Evolutionary conservation across 306 rosid species (phyloP).

Genomic region (Alnus glutinosa): DNA sequence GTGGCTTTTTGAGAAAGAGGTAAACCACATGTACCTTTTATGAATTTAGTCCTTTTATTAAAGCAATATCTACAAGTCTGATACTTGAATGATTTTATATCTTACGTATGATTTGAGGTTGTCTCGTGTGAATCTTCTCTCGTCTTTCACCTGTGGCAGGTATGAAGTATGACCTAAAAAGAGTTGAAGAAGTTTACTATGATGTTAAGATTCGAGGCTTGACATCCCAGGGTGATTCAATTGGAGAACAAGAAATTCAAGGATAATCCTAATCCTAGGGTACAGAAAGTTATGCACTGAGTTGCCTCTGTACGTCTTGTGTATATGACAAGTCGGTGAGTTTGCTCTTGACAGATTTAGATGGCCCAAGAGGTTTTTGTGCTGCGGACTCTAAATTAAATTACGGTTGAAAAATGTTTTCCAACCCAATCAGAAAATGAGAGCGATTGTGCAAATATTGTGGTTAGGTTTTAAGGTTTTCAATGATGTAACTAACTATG

Average conservation of each 20-base stretch:
- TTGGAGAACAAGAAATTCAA: constrained; percentile 40
- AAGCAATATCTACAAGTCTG: neutral
- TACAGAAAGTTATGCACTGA: neutral
- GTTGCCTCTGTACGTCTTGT: no score
- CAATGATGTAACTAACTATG: no score
- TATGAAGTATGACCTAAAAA: constrained; percentile 89
- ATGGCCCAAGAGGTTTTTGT: neutral
- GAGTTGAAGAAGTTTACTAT: constrained; percentile 88
- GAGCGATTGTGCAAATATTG: no score
- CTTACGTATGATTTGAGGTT: neutral
- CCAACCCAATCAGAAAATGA: no score
- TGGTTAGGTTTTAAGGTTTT: no score
- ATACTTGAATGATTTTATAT: neutral
- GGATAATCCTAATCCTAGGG: constrained; percentile 34
- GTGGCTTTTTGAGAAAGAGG: no score
- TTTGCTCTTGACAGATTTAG: neutral
- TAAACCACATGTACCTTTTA: no score
- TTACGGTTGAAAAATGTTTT: neutral
- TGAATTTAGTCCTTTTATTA: neutral
- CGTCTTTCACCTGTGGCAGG: constrained; percentile 45
- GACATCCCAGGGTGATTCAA: constrained; percentile 48
- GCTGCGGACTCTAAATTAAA: neutral
- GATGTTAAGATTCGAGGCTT: constrained; percentile 94
- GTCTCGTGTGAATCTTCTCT: constrained; percentile 17
- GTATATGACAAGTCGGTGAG: neutral